Base-by-base conservation (phyloP, 306 rosid genomes). In the Vicia villosa region DNA sequence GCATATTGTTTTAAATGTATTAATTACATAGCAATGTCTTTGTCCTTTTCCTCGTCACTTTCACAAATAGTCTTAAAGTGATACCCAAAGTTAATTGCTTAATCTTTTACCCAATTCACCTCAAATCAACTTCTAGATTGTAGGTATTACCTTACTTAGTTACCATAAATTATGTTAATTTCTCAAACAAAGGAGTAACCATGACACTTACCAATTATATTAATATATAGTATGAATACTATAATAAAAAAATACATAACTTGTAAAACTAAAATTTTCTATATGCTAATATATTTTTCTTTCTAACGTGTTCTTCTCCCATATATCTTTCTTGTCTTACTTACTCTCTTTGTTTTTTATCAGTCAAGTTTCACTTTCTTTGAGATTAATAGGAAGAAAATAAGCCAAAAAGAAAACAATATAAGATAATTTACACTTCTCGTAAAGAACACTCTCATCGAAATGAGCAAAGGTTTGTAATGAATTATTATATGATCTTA, bases 11-110 rank as follows among this genome's bases (percentile, higher is more conserved):
- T 32, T 60, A 21, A 66, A 65, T 58, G 49, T 40, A 32, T 66
- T 66, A 42, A 42, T 70, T 75, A 63, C 3, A 12, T 24, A 14
- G 32, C 79, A 63, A 55, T 38, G 56, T 60, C 75, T 52, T 37
- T 56, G 15, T 71, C 72, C 21, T 76, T 66, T 66, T 24, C 36
- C 17, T 8, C 43, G 24, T 51, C 55, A 72, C 75, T 66, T 72
- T 37, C 66, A 43, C 24, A 20, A 8, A 63, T 54, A 10, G 15
- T 26, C 47, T 16, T 36, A 11, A 61, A 7, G 32, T 68, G 6
- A 61, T 24, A 56, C 63, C 69, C 60, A 57, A 69, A 46, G 0
- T 46, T 56, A 54, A 41, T 4, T 5, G 5, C 51, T 20, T 30
- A 9, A 36, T 17, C 10, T 20, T 61, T 63, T 63, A 40, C 68